phyloP scores from a whole-genome alignment of 768 basidiomycete genomes.

The Auricularia heimuer region DNA sequence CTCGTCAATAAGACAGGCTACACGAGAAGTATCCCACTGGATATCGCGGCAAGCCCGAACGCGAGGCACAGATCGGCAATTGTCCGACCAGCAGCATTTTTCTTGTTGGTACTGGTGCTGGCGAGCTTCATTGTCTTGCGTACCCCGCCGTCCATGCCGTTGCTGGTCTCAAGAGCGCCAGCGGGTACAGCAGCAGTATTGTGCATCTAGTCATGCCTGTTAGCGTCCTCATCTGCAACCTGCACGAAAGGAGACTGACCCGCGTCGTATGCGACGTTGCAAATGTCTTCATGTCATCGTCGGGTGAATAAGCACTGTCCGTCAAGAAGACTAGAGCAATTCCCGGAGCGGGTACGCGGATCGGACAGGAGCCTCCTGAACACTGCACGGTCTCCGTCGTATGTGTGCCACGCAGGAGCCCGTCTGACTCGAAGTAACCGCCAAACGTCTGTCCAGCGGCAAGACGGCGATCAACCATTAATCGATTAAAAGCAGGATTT shows the following conservation, averaged over 20 bases:
- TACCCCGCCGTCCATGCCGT: not conserved
- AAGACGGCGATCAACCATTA: no score
- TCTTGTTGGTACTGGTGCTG: not conserved
- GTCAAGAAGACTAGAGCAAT: constrained; percentile 69
- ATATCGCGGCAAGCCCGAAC: no score
- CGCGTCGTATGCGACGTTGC: not conserved
- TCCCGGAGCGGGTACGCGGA: constrained; percentile 60
- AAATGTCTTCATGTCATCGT: constrained; percentile 36
- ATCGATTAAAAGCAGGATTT: not conserved
- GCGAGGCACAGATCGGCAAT: no score
- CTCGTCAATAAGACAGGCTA: no score
- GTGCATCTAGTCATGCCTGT: not conserved
- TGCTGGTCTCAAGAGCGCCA: not conserved
- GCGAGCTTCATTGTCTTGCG: not conserved
- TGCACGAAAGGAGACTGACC: no score
- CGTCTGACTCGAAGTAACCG: constrained; percentile 53
- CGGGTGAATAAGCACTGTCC: constrained; percentile 26
- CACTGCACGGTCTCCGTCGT: constrained; percentile 52
- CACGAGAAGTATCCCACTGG: no score
- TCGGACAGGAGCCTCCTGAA: constrained; percentile 32
- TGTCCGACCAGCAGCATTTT: not conserved
- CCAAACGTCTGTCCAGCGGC: constrained; percentile 36
- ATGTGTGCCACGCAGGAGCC: constrained; percentile 47
- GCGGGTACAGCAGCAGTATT: not conserved
- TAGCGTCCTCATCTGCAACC: no score